These are phyloP conservation scores for Globisporangium rhizosaccharum DNA, from an alignment of 352 stramenopile genomes.

Conservation along the genomic window DNA sequence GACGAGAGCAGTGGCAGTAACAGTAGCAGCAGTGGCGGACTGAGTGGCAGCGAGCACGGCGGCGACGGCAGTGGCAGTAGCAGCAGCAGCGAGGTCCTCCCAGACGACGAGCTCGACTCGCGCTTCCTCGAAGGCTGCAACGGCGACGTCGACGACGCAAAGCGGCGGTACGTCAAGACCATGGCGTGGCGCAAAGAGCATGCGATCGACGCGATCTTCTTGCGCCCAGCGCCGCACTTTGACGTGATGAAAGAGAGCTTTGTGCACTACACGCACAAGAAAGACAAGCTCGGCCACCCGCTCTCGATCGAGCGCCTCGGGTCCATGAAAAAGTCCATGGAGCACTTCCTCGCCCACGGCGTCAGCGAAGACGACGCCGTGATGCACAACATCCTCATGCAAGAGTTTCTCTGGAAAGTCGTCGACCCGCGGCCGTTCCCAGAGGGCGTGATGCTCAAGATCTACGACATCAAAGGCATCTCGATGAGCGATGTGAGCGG, in stretches of 20 bases:
- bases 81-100: constrained; percentile 13
- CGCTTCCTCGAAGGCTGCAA: constrained; percentile 67
- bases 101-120: constrained; percentile 36
- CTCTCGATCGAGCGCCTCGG: constrained; percentile 58
- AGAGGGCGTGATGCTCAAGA: constrained; percentile 61
- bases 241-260: constrained; percentile 58
- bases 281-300: constrained; percentile 49
- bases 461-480: constrained; percentile 74
- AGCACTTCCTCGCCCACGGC: constrained; percentile 46
- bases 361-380: constrained; percentile 55
- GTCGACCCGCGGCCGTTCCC: constrained; percentile 54
- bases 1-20: constrained; percentile 10
- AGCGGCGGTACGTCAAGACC: constrained; percentile 51
- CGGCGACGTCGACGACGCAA: constrained; percentile 62
- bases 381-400: constrained; percentile 57
- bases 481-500: constrained; percentile 65
- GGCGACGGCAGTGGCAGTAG: neutral
- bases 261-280: constrained; percentile 63
- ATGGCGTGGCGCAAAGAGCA: constrained; percentile 66
- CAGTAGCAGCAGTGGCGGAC: neutral
- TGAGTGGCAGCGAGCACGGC: no score
- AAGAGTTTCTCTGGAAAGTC: constrained; percentile 70
- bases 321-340: constrained; percentile 50
- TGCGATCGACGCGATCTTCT: constrained; percentile 62
- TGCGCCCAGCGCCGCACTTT: constrained; percentile 50